Conservation (phyloP, 2,329 filamentous ascomycete genomes). For the Hymenoscyphus albidus region DNA sequence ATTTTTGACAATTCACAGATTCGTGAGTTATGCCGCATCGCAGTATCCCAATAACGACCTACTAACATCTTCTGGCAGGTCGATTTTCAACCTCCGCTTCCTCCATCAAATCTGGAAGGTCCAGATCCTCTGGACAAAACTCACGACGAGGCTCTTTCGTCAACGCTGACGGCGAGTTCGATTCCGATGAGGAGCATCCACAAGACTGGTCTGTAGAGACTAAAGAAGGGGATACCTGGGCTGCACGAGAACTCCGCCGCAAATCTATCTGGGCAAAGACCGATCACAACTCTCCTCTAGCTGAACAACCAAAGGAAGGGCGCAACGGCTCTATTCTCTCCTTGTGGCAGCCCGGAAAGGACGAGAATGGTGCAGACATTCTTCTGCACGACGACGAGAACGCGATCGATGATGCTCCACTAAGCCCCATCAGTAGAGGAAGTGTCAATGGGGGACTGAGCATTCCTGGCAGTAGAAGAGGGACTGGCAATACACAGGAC, state of each 20-base stretch:
- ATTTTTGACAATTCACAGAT: neutral
- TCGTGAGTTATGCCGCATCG: neutral
- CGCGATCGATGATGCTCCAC: neutral
- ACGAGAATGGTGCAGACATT: conserved; percentile 7
- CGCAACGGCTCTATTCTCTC: conserved; percentile 11
- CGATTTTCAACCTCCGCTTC: conserved; percentile 6
- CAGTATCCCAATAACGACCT: neutral
- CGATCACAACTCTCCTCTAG: conserved; percentile 7
- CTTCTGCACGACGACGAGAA: conserved; percentile 9
- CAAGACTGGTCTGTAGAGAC: conserved; percentile 14
- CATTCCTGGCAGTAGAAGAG: neutral
- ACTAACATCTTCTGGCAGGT: neutral
- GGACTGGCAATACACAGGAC: conserved; percentile 5
- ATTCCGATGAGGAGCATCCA: conserved; percentile 10
- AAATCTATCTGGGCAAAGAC: conserved; percentile 9
- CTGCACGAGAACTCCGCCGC: conserved; percentile 9
- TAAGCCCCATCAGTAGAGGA: neutral
- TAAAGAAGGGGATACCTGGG: conserved; percentile 11
- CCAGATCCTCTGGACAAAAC: neutral
- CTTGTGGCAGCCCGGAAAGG: conserved; percentile 9
- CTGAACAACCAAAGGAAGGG: neutral
- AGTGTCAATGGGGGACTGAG: neutral
- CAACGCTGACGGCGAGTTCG: conserved; percentile 1
- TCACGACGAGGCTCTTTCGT: neutral
- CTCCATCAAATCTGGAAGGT: conserved; percentile 2